Evolutionary conservation across 768 basidiomycete species (phyloP).

Genomic region (Tylopilus balloui): DNA sequence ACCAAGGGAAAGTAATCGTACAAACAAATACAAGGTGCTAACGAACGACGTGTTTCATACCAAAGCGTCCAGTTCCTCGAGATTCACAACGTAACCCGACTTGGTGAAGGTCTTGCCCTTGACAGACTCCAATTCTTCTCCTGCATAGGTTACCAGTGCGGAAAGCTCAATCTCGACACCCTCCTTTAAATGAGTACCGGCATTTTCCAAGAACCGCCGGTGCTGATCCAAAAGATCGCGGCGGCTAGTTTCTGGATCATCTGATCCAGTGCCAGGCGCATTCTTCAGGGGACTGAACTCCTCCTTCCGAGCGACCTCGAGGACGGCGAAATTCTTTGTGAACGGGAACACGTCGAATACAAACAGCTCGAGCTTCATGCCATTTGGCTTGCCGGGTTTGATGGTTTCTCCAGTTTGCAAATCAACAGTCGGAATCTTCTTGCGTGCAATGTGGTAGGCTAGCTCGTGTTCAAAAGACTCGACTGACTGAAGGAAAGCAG

Average conservation of each 20-base stretch:
- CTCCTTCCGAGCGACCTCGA: conserved; percentile 83
- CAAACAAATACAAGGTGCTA: conserved; percentile 4
- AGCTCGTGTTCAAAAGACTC: conserved; percentile 82
- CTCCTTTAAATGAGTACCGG: conserved; percentile 69
- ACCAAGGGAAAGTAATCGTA: conserved; percentile 1
- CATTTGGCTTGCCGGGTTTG: conserved; percentile 89
- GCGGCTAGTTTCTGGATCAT: conserved; percentile 88
- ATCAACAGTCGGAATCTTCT: conserved; percentile 90
- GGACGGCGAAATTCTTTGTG: conserved; percentile 74
- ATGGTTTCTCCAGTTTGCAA: conserved; percentile 59
- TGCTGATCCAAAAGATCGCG: conserved; percentile 88
- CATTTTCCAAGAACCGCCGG: conserved; percentile 70
- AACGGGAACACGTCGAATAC: conserved; percentile 98
- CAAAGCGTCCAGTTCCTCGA: conserved; percentile 72
- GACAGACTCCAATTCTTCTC: conserved; percentile 80
- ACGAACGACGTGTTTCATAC: conserved; percentile 33
- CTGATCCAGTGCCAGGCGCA: conserved; percentile 85
- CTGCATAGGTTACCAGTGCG: conserved; percentile 84
- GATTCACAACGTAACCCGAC: conserved; percentile 60
- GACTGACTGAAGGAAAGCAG: conserved; percentile 71
- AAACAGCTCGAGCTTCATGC: conserved; percentile 98
- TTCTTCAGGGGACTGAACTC: conserved; percentile 99
- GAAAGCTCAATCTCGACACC: conserved; percentile 88
- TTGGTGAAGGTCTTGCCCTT: conserved; percentile 76
- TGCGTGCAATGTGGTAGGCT: conserved; percentile 96